These are phyloP conservation scores for Penicillium rolfsii DNA, from an alignment of 2,329 filamentous ascomycete genomes.

Conservation along the genomic window DNA sequence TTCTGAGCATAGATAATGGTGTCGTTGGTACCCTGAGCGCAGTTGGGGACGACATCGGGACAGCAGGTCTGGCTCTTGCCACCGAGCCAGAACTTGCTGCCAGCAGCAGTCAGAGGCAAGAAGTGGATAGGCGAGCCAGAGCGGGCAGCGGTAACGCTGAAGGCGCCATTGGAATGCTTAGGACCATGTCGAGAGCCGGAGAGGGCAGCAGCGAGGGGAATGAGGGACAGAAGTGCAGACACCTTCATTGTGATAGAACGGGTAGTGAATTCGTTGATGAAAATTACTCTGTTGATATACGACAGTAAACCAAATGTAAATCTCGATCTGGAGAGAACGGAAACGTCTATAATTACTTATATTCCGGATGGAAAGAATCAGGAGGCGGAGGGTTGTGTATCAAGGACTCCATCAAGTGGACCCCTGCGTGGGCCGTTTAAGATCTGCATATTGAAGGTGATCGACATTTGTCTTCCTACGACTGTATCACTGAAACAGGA, in stretches of 20 bases:
- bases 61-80: constrained; percentile 53
- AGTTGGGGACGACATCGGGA: constrained; percentile 44
- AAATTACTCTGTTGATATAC: background rate
- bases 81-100: constrained; percentile 55
- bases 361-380: background rate
- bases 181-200: constrained; percentile 18
- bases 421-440: constrained; percentile 9
- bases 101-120: constrained; percentile 50
- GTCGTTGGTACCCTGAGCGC: constrained; percentile 48
- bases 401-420: constrained; percentile 3
- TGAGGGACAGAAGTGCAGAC: constrained; percentile 29
- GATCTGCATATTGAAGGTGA: constrained; percentile 7
- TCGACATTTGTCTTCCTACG: constrained; percentile 9
- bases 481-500: constrained; percentile 5
- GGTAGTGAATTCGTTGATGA: background rate
- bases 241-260: constrained; percentile 32
- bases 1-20: constrained; percentile 50
- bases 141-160: constrained; percentile 49
- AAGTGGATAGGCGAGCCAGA: constrained; percentile 54
- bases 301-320: background rate
- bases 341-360: background rate
- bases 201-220: constrained; percentile 31
- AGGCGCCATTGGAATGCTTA: constrained; percentile 32
- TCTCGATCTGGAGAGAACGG: background rate
- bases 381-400: constrained; percentile 10